Evolutionary conservation across 306 rosid genomes (phyloP).

Genomic region (Acacia melanoxylon): DNA sequence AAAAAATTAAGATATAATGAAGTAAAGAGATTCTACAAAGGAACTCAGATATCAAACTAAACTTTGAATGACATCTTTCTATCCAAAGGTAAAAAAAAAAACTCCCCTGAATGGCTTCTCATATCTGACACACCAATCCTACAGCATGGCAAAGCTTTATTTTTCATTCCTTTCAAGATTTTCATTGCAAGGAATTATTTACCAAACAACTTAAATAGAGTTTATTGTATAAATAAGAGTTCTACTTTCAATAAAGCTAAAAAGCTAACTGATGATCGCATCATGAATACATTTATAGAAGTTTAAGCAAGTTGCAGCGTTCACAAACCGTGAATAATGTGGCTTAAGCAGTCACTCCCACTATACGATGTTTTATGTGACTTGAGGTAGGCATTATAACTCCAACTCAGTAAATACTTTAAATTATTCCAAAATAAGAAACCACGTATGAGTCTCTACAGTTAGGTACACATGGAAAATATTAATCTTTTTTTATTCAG

Average conservation of each 20-base stretch:
- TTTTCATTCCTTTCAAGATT: not conserved
- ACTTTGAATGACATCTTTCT: not conserved
- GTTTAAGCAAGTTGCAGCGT: not conserved
- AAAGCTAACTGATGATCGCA: not conserved
- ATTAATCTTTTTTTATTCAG: not conserved
- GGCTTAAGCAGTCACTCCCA: not conserved
- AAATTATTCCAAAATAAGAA: not conserved
- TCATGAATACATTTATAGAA: not conserved
- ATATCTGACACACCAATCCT: not conserved
- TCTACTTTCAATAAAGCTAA: not conserved
- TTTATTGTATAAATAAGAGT: not conserved
- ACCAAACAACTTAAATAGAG: not conserved
- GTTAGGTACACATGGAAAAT: not conserved
- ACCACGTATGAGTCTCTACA: conserved; percentile 11
- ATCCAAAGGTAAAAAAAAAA: not conserved
- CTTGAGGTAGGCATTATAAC: not conserved
- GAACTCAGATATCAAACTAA: not conserved
- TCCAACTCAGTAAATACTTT: conserved; percentile 5
- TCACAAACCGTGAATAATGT: not conserved
- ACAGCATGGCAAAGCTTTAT: not conserved
- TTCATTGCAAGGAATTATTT: not conserved
- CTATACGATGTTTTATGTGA: not conserved
- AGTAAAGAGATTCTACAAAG: not conserved
- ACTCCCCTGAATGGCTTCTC: not conserved
- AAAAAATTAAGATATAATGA: conserved; percentile 6